Evolutionary conservation across 805 yeast species (phyloP).

Genomic region (Kodamaea lidongshanica): DNA sequence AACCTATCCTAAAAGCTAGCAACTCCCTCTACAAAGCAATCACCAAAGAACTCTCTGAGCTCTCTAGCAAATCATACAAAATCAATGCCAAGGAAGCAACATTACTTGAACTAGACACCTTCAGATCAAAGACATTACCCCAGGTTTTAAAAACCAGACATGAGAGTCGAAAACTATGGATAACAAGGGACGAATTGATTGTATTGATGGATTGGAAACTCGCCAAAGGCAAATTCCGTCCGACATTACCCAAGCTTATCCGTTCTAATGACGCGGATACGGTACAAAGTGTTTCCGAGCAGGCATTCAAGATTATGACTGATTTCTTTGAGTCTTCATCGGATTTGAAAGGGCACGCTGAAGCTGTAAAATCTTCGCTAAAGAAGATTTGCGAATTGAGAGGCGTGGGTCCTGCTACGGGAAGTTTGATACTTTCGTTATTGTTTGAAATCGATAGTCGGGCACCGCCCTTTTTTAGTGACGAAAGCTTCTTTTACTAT

Average conservation of each 20-base stretch:
- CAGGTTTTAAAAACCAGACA: constrained; percentile 17
- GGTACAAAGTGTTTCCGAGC: constrained; percentile 26
- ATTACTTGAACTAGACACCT: constrained; percentile 32
- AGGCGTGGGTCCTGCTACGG: constrained; percentile 51
- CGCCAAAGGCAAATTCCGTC: constrained; percentile 37
- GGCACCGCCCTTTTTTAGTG: constrained; percentile 45
- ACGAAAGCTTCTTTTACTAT: constrained; percentile 38
- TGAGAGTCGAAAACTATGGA: constrained; percentile 15
- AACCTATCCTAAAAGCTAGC: constrained; percentile 14
- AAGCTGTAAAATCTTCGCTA: constrained; percentile 19
- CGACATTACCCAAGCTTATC: constrained; percentile 38
- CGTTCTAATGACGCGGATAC: constrained; percentile 25
- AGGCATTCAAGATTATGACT: constrained; percentile 17
- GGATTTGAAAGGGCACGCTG: constrained; percentile 12
- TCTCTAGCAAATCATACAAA: constrained; percentile 20
- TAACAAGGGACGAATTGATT: constrained; percentile 35
- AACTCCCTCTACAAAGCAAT: constrained; percentile 21
- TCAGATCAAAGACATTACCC: constrained; percentile 32
- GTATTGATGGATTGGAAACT: constrained; percentile 46
- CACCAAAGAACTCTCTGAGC: constrained; percentile 23
- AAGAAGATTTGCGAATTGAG: constrained; percentile 29
- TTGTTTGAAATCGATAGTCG: constrained; percentile 12
- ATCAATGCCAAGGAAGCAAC: constrained; percentile 9
- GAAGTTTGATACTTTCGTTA: constrained; percentile 37
- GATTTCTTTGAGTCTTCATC: constrained; percentile 3